Evolutionary conservation across 2,329 filamentous ascomycete genomes (phyloP), one percentile per base, ranked within the genome.

Genomic region (Thelonectria olida): DNA sequence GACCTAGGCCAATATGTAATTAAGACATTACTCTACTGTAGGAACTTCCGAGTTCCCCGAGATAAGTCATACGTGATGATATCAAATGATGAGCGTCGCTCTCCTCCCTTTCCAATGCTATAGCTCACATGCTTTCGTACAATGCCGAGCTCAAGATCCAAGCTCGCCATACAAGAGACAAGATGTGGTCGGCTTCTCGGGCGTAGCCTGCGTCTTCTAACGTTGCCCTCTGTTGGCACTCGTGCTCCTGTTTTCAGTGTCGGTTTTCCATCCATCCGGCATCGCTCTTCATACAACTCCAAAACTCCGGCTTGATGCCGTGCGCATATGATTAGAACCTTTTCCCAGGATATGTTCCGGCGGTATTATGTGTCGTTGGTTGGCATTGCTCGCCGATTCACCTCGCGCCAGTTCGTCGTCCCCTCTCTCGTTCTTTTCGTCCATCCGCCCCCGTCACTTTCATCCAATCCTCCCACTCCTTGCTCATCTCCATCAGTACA

Each of bases 401-500:
- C 45, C 69, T 61, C 4, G 58, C 66, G 13, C 71, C 70, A 4
- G 70, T 67, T 54, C 73, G 62, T 17, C 76, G 67, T 15, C 72
- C 73, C 41, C 74, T 70, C 22, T 75, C 73, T 3, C 73, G 68
- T n/a, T 77, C 75, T 48, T 74, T 76, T 6, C 71, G 68, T 8
- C 73, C 73, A 22, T 79, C 77, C 0, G 72, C 67, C 4, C 81
- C 84, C 2, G 86, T 88, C 0, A 85, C 84, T 44, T 86, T 85
- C 72, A 87, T 89, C 92, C 92, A 95, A 71, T 95, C 92, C 67
- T 94, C 91, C 95, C 95, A 98, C 76, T 98, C 96, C 67, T 89
- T 89, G 53, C 92, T 91, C 72, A 99, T 97, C 79, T 99, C 96
- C 77, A 93, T 95, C 34, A 99, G 81, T n/a, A 98, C 91, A 19